Evolutionary conservation across 2,329 filamentous ascomycete species (phyloP).

Genomic region (Dryadomyces sulphureus): DNA sequence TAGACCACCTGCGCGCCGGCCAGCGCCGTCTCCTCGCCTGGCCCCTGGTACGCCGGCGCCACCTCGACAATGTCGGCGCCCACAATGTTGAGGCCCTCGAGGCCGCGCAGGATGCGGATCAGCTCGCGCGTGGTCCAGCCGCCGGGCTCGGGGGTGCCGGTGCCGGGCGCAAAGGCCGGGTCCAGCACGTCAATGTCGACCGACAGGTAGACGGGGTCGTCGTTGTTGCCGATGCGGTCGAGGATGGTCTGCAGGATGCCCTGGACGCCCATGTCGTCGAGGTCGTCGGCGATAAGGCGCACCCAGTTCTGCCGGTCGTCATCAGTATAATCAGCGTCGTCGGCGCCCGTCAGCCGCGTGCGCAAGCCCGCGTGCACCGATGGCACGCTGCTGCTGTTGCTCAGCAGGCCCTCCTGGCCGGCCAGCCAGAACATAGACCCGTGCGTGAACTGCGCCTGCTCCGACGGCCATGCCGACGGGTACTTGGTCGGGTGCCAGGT

Average conservation of each 20-base stretch:
- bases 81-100: conserved; percentile 73
- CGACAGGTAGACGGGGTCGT: conserved; percentile 46
- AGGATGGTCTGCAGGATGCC: conserved; percentile 61
- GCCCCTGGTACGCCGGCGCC: conserved; percentile 68
- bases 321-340: conserved; percentile 54
- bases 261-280: conserved; percentile 65
- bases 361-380: conserved; percentile 74
- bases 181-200: conserved; percentile 23
- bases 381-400: conserved; percentile 50
- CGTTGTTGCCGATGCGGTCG: conserved; percentile 53
- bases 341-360: conserved; percentile 54
- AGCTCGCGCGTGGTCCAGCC: conserved; percentile 85
- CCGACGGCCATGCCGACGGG: conserved; percentile 55
- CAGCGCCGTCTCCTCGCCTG: conserved; percentile 66
- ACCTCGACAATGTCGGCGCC: conserved; percentile 88
- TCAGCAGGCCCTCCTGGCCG: conserved; percentile 62
- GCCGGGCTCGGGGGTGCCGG: conserved; percentile 78
- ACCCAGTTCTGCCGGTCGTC: conserved; percentile 66
- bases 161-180: conserved; percentile 27
- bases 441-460: conserved; percentile 68
- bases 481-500: conserved; percentile 78
- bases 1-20: conserved; percentile 74
- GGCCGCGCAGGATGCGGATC: conserved; percentile 65
- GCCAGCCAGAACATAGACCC: conserved; percentile 89
- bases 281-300: conserved; percentile 70